Conservation (phyloP, 2,329 filamentous ascomycete genomes). For the Fusarium pseudocircinatum region DNA sequence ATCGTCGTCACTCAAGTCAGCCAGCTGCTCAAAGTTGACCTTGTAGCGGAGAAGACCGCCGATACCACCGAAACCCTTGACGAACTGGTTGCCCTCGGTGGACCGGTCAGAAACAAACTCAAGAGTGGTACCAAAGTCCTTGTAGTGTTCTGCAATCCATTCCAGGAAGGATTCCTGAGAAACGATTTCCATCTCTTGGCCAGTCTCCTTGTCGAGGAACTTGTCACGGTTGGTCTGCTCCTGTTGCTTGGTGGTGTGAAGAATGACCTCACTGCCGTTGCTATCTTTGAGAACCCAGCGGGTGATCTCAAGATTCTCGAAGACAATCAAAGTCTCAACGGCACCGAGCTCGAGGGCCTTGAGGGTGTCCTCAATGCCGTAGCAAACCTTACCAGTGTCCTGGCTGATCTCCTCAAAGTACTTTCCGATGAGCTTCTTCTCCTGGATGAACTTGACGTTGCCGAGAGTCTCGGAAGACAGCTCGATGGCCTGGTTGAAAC, state of each 20-base stretch:
- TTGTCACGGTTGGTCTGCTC: conserved; percentile 78
- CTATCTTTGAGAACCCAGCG: conserved; percentile 90
- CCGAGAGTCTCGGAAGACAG: conserved; percentile 92
- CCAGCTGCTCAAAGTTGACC: conserved; percentile 99
- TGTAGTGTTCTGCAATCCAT: conserved; percentile 99
- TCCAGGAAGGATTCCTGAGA: conserved; percentile 95
- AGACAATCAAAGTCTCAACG: conserved; percentile 93
- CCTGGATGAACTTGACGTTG: conserved; percentile 99
- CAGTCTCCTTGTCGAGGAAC: conserved; percentile 96
- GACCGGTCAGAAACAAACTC: conserved; percentile 98
- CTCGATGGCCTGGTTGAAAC: conserved; percentile 99
- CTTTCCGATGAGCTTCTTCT: conserved; percentile 99
- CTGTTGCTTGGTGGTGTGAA: conserved; percentile 85
- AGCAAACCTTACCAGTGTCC: conserved; percentile 96
- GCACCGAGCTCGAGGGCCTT: conserved; percentile 97
- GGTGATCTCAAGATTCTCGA: conserved; percentile 95
- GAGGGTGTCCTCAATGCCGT: conserved; percentile 96
- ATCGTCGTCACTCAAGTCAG: conserved; percentile 91
- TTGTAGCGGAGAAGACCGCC: conserved; percentile 98
- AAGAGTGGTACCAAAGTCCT: conserved; percentile 93
- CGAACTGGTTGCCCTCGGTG: conserved; percentile 98
- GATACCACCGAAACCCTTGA: conserved; percentile 99
- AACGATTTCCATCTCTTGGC: conserved; percentile 95
- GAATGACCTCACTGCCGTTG: conserved; percentile 73
- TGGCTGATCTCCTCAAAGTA: conserved; percentile 99